phyloP scores from a whole-genome alignment of 2,329 filamentous ascomycete genomes.

The Pseudogymnoascus sp. region DNA sequence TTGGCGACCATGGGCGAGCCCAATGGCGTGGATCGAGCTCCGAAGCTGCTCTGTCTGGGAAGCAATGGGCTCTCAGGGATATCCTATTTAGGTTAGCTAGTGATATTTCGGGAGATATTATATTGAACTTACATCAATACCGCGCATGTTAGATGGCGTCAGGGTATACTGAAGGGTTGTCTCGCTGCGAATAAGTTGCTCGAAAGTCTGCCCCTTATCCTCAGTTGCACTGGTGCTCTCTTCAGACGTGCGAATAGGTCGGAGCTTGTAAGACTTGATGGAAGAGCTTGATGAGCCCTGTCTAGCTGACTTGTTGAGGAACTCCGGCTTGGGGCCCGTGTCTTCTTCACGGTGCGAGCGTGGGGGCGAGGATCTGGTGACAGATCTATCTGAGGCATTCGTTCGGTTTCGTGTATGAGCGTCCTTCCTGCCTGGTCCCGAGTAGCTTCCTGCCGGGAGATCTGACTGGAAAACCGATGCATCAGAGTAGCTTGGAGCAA shows the following conservation, averaged over 20 bases:
- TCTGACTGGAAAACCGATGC: neutral
- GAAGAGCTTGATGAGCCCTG: slow-evolving; percentile 42
- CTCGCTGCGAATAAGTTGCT: slow-evolving; percentile 74
- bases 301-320: slow-evolving; percentile 27
- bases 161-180: slow-evolving; percentile 78
- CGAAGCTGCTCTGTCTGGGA: neutral
- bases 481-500: slow-evolving; percentile 17
- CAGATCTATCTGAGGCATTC: slow-evolving; percentile 4
- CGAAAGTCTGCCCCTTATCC: slow-evolving; percentile 62
- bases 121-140: slow-evolving; percentile 57
- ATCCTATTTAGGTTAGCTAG: neutral
- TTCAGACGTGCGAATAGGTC: slow-evolving; percentile 50
- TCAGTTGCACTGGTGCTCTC: slow-evolving; percentile 42
- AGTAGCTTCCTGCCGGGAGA: neutral
- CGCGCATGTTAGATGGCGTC: slow-evolving; percentile 71
- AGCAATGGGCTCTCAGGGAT: neutral
- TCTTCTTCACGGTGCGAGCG: neutral
- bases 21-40: neutral
- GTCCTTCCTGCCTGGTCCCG: neutral
- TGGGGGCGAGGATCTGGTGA: neutral
- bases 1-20: neutral
- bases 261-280: slow-evolving; percentile 36
- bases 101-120: neutral
- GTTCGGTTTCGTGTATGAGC: slow-evolving; percentile 2
- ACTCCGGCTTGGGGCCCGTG: neutral